These are phyloP conservation scores for Ustilago crameri DNA, from an alignment of 1,284 basidiomycete species.

Conservation along the genomic window DNA sequence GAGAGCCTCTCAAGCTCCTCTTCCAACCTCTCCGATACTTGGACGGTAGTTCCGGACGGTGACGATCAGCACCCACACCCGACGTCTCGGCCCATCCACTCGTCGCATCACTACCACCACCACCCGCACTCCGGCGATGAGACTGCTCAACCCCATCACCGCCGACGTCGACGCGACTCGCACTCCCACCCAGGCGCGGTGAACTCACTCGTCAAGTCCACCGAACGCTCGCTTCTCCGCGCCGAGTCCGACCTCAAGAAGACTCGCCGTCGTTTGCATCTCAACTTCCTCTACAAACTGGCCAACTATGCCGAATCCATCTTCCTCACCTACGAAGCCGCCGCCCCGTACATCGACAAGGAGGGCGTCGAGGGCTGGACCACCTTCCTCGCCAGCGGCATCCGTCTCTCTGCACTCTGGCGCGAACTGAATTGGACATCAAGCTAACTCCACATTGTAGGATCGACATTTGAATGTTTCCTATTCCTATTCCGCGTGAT, in stretches of 20 bases:
- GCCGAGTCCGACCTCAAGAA: slow-evolving; percentile 35
- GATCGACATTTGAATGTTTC: too few relatives aligned
- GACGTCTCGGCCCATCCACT: neutral
- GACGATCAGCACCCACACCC: slow-evolving; percentile 12
- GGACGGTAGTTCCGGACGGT: slow-evolving; percentile 23
- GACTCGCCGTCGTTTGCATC: slow-evolving; percentile 11
- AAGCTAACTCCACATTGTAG: slow-evolving; percentile 5
- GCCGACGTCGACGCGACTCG: too few relatives aligned
- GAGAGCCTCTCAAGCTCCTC: slow-evolving; percentile 13
- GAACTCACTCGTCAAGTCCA: slow-evolving; percentile 13
- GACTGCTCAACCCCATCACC: too few relatives aligned
- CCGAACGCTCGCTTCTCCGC: slow-evolving; percentile 31
- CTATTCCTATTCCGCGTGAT: too few relatives aligned
- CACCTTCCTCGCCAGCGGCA: slow-evolving; percentile 33
- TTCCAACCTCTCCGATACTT: slow-evolving; percentile 16
- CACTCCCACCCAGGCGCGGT: slow-evolving; percentile 11
- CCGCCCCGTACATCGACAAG: slow-evolving; percentile 44
- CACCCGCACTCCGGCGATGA: too few relatives aligned
- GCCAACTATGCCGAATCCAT: slow-evolving; percentile 39
- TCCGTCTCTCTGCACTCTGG: slow-evolving; percentile 42
- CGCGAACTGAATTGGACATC: slow-evolving; percentile 24
- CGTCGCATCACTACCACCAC: slow-evolving; percentile 2
- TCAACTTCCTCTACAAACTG: slow-evolving; percentile 34
- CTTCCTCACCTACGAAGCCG: slow-evolving; percentile 52
- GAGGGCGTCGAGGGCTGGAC: slow-evolving; percentile 49